phyloP scores from a whole-genome alignment of 352 stramenopile genomes.

The Phytophthora brassicae region DNA sequence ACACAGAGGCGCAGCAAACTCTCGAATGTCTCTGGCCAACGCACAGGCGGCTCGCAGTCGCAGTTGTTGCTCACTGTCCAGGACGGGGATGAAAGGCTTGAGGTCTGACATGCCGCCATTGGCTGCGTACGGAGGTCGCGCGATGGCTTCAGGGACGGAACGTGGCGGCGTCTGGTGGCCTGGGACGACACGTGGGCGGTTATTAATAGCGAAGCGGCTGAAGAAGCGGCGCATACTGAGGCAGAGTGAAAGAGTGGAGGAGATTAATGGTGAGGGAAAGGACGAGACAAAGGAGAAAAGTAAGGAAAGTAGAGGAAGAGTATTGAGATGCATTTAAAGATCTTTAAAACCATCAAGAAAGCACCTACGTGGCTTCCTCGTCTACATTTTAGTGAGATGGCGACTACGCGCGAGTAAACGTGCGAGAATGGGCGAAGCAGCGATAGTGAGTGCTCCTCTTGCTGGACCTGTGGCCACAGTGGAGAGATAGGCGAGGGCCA shows the following conservation, averaged over 20 bases:
- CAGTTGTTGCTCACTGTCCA: slow-evolving; percentile 66
- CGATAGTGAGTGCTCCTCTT: slow-evolving; percentile 74
- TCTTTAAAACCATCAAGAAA: too few species aligned
- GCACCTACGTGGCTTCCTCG: too few species aligned
- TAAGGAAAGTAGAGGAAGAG: slow-evolving; percentile 5
- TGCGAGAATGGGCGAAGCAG: slow-evolving; percentile 67
- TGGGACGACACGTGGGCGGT: slow-evolving; percentile 44
- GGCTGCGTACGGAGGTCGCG: slow-evolving; percentile 61
- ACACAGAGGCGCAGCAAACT: slow-evolving; percentile 74
- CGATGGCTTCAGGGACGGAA: slow-evolving; percentile 54
- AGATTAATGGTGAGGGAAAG: slow-evolving; percentile 6
- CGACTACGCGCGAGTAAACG: slow-evolving; percentile 54
- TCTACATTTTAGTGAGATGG: slow-evolving; percentile 15
- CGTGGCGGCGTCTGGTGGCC: slow-evolving; percentile 53
- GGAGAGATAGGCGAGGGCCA: slow-evolving; percentile 92
- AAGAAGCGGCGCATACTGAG: slow-evolving; percentile 38
- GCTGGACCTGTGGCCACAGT: slow-evolving; percentile 84
- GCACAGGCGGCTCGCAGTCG: slow-evolving; percentile 67
- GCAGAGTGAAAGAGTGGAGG: background rate
- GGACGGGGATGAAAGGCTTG: slow-evolving; percentile 77
- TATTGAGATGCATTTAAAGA: slow-evolving; percentile 6
- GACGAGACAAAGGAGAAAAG: background rate
- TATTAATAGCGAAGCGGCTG: slow-evolving; percentile 23
- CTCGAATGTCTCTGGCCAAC: slow-evolving; percentile 78
- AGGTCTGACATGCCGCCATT: slow-evolving; percentile 65